phyloP scores from a whole-genome alignment of 768 basidiomycete genomes.

The Suillus subaureus region DNA sequence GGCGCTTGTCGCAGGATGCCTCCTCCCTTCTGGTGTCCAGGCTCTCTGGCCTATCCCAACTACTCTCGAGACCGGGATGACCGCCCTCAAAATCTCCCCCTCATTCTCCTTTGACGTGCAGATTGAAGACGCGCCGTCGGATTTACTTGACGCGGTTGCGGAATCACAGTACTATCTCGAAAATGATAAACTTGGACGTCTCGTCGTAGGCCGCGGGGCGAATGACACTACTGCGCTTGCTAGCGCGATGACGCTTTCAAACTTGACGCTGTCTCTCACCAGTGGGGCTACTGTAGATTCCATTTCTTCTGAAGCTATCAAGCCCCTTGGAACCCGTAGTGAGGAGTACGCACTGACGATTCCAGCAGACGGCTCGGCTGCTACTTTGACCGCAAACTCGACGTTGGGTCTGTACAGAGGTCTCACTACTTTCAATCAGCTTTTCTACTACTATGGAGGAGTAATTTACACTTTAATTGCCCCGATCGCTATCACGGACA shows the following conservation, averaged over 20 bases:
- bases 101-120: conserved; percentile 30
- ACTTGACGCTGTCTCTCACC: conserved; percentile 30
- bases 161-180: conserved; percentile 34
- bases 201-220: conserved; percentile 43
- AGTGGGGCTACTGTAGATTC: conserved; percentile 19
- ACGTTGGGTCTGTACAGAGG: conserved; percentile 56
- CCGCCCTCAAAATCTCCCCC: conserved; percentile 26
- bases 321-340: conserved; percentile 36
- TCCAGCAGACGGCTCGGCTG: conserved; percentile 37
- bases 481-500: conserved; percentile 45
- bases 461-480: conserved; percentile 41
- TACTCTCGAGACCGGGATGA: conserved; percentile 26
- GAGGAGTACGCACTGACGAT: conserved; percentile 49
- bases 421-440: conserved; percentile 56
- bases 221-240: conserved; percentile 31
- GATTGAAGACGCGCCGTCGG: conserved; percentile 28
- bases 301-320: conserved; percentile 40
- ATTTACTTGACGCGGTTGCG: conserved; percentile 36
- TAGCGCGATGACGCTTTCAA: conserved; percentile 26
- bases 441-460: conserved; percentile 46
- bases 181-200: conserved; percentile 40
- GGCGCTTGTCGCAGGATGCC: conserved; percentile 13
- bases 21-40: conserved; percentile 4
- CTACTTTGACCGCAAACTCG: conserved; percentile 44
- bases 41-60: conserved; percentile 39